Base-by-base conservation (phyloP, 495 filamentous ascomycete species). In the Filosporella fistucella region DNA sequence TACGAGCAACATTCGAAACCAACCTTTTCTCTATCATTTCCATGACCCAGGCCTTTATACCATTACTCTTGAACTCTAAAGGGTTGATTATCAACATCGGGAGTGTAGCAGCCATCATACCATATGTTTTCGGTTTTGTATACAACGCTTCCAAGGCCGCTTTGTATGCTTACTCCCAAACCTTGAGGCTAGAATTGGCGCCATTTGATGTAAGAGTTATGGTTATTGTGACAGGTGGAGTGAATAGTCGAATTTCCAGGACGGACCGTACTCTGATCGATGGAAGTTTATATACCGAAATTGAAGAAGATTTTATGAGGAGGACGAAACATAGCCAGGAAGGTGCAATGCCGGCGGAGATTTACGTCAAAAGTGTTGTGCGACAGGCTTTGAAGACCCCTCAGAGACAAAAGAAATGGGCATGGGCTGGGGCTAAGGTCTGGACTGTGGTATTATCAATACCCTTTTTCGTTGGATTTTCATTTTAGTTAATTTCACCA, bases 201-300 rank as follows among this genome's bases (percentile, higher is more conserved):
- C 57, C 57, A 5, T 60, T 42, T 37, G 72, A 69, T 7, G 72
- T 78, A n/a, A 63, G 72, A 39, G 73, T 81, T 20, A 70, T 72
- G 13, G 74, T 73, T 1, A 63, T 85, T 6, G 64, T 83, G 5
- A 85, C 80, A 4, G 82, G 81, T 3, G 80, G 81, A 4, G 80
- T 84, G 22, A 68, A 78, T 57, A 74, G 68, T 37, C 75, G 72
- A 14, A 80, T 84, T 54, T 70, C 77, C 7, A 66, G 80, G 13
- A 69, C 61, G 9, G 54, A 79, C 32, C 69, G 77, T 18, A 57
- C 52, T 0, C 59, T 85, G 16, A 59, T 63, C 8, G 66, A 67
- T 9, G 64, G 62, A 18, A 78, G 72, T 3, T 39, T 81, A 13
- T 82, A 81, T 55, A 17, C 63, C 1, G 71, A 75, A 0, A 68